Evolutionary conservation across 192 early-diverging fungal species (phyloP), one percentile per base, ranked within the genome.

Genomic region (Backusella morwellensis): DNA sequence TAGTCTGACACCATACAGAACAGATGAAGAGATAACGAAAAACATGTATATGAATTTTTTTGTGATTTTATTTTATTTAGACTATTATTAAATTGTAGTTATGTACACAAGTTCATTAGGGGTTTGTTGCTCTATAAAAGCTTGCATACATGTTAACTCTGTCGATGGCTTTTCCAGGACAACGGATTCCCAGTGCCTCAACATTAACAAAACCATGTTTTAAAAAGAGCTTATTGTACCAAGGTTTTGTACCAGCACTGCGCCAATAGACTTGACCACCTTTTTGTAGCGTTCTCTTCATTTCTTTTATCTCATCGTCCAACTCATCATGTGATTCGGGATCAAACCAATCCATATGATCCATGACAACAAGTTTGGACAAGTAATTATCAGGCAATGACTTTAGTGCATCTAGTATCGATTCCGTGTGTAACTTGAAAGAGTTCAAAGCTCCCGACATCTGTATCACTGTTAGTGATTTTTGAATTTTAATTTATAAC

Each of bases 281-380:
- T 6, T 68, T 83, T 5, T 83, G 84, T 8, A 90, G 74, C 19
- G 88, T 89, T 59, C 88, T 75, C n/a, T 88, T 82, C 52, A 95
- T 88, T 14, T 90, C 89, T 9, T 52, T 76, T 42, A 94, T 90
- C 81, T 96, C 95, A 5, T 88, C 84, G 17, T 90, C 89, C 12
- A 92, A 90, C 72, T 94, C 91, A 44, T 88, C 86, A 38, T 42
- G 54, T 35, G 35, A 35, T 6, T 66, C 35, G 7, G 80, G 75
- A 15, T 85, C 82, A 78, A 94, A 95, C 95, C 95, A 95, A 78
- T 96, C 94, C 85, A 96, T 89, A 77, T 96, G 95, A 75, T 96
- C 95, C 94, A 96, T 96, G 23, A 95, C 82, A 12, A 95, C 91
- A 12, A 93, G 88, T 63, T 90, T 88, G 68, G 90, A 90, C 15